Evolutionary conservation across 2,329 filamentous ascomycete species (phyloP).

Genomic region (Aureobasidium mangrovei): DNA sequence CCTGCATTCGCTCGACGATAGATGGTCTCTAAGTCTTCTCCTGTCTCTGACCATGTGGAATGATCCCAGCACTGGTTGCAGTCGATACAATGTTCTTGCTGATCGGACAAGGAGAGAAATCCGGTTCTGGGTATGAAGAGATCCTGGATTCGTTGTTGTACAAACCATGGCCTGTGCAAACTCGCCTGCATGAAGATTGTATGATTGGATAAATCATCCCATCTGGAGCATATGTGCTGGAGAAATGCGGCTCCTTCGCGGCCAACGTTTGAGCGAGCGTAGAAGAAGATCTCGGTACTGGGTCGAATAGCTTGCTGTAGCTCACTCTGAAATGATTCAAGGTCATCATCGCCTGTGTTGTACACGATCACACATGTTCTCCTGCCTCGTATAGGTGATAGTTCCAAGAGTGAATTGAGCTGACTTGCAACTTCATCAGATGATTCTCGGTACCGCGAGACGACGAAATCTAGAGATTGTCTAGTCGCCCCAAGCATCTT

Average conservation of each 20-base stretch:
- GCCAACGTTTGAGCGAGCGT: not conserved
- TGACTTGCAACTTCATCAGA: not conserved
- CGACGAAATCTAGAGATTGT: not conserved
- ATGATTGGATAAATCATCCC: not conserved
- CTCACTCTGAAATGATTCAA: not conserved
- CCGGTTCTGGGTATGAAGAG: not conserved
- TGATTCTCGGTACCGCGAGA: not conserved
- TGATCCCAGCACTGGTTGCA: not conserved
- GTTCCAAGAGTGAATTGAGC: not conserved
- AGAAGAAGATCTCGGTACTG: not conserved
- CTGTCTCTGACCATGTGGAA: not conserved
- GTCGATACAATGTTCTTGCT: not conserved
- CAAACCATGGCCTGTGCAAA: not conserved
- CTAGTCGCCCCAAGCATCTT: no score
- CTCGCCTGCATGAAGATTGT: not conserved
- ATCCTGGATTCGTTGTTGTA: not conserved
- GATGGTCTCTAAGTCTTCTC: not conserved
- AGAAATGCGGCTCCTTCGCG: not conserved
- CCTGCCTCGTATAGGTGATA: not conserved
- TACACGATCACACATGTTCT: not conserved
- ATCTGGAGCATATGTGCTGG: not conserved
- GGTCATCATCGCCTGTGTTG: not conserved
- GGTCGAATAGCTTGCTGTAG: not conserved
- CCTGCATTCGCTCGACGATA: not conserved
- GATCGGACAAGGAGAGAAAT: not conserved